Evolutionary conservation across 2,329 filamentous ascomycete species (phyloP).

Genomic region (Ceratocystis variospora): DNA sequence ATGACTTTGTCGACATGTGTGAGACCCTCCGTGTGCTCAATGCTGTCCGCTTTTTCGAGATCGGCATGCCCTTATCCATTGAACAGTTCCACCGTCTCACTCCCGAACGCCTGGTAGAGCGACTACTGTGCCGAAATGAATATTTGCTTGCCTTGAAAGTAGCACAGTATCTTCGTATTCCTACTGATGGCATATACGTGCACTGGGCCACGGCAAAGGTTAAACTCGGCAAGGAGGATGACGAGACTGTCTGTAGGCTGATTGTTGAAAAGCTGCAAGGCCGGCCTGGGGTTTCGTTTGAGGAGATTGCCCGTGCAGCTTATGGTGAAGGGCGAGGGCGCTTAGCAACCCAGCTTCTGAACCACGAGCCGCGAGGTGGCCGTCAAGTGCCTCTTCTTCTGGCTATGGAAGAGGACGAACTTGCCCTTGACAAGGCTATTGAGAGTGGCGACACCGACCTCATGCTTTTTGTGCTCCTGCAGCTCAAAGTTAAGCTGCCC

Average conservation of each 20-base stretch:
- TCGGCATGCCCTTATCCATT: conserved; percentile 80
- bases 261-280: conserved; percentile 78
- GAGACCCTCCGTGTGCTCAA: conserved; percentile 87
- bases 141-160: conserved; percentile 83
- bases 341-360: conserved; percentile 81
- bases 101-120: conserved; percentile 71
- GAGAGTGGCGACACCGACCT: conserved; percentile 92
- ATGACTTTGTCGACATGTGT: conserved; percentile 98
- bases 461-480: conserved; percentile 74
- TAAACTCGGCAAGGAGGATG: conserved; percentile 66
- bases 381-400: conserved; percentile 87
- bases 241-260: conserved; percentile 71
- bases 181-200: conserved; percentile 81
- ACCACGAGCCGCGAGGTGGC: conserved; percentile 88
- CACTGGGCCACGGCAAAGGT: conserved; percentile 97
- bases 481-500: conserved; percentile 79
- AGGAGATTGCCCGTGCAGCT: conserved; percentile 80
- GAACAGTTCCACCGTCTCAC: conserved; percentile 88
- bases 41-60: conserved; percentile 77
- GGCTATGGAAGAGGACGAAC: conserved; percentile 88
- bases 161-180: conserved; percentile 71
- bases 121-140: conserved; percentile 77
- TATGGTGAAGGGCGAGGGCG: conserved; percentile 84
- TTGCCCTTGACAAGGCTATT: conserved; percentile 91
- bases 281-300: conserved; percentile 88